phyloP scores from a whole-genome alignment of 2,329 filamentous ascomycete species.

The Cladosporium colombiae region DNA sequence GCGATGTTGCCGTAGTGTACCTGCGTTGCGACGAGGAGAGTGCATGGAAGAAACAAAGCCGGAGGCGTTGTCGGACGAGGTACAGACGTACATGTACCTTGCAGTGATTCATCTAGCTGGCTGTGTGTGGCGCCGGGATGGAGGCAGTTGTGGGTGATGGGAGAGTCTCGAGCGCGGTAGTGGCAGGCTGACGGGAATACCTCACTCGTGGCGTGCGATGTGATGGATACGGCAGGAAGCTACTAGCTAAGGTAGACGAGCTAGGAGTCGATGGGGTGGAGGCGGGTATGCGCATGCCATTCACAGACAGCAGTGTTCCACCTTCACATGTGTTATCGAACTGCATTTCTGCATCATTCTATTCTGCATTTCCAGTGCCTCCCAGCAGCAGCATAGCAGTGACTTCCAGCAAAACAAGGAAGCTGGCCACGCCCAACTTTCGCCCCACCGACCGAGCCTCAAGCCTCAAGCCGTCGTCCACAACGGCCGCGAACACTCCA shows the following conservation, averaged over 20 bases:
- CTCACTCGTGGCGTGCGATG: conserved; percentile 3
- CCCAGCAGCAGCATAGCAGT: background rate
- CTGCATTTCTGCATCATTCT: background rate
- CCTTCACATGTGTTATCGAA: background rate
- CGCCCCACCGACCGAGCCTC: background rate
- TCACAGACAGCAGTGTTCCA: background rate
- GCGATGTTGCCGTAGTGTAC: conserved; percentile 4
- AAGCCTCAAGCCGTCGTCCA: background rate
- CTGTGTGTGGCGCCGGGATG: conserved; percentile 10
- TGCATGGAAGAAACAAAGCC: conserved; percentile 3
- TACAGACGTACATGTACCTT: conserved; percentile 18
- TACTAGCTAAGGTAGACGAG: background rate
- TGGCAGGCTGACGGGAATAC: conserved; percentile 3
- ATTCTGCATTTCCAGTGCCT: background rate
- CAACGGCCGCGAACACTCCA: conserved; percentile 4
- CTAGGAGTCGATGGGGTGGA: background rate
- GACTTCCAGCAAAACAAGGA: background rate
- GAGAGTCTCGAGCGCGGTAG: conserved; percentile 1
- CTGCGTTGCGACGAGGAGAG: conserved; percentile 1
- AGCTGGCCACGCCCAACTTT: background rate
- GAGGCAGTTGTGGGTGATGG: conserved; percentile 5
- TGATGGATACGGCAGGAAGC: background rate
- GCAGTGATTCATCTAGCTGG: conserved; percentile 11
- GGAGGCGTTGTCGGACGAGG: background rate
- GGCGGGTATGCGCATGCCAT: background rate